Evolutionary conservation across 1,284 basidiomycete genomes (phyloP).

Genomic region (Flammula alnicola): DNA sequence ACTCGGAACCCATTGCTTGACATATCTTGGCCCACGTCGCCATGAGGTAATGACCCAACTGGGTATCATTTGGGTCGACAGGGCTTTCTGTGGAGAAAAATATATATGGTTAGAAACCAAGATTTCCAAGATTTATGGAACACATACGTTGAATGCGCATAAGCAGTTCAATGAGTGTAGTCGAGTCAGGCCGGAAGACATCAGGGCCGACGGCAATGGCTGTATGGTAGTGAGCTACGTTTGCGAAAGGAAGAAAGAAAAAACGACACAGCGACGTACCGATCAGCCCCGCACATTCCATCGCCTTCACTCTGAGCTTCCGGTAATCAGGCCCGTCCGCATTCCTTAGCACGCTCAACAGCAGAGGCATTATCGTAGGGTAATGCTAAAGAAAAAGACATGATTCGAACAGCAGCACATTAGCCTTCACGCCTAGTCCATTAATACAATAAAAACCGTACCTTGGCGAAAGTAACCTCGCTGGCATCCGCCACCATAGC

Average conservation of each 20-base stretch:
- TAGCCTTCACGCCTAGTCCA: not conserved
- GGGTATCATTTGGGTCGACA: constrained; percentile 64
- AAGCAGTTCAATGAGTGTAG: constrained; percentile 71
- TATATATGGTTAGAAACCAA: not conserved
- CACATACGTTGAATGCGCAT: constrained; percentile 77
- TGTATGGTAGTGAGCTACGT: constrained; percentile 32
- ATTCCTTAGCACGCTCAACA: constrained; percentile 72
- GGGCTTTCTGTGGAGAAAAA: constrained; percentile 54
- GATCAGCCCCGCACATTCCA: constrained; percentile 86
- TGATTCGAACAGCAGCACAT: not conserved
- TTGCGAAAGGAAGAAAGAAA: no score
- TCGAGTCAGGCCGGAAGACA: constrained; percentile 75
- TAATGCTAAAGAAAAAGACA: constrained; percentile 56
- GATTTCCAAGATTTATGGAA: not conserved
- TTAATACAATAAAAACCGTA: constrained; percentile 23
- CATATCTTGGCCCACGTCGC: constrained; percentile 85
- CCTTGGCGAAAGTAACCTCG: constrained; percentile 72
- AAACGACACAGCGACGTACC: constrained; percentile 45
- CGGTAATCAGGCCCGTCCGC: constrained; percentile 69
- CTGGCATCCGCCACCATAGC: constrained; percentile 87
- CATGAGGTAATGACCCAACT: constrained; percentile 71
- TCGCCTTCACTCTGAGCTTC: constrained; percentile 76
- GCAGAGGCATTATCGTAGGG: constrained; percentile 73
- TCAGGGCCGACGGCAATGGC: constrained; percentile 84
- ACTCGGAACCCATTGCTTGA: constrained; percentile 79